A percentile compares a stretch with the other conserved stretches of the same genome.
phyloP scores from a whole-genome alignment of 306 rosid genomes.

The Castanospermum australe region DNA sequence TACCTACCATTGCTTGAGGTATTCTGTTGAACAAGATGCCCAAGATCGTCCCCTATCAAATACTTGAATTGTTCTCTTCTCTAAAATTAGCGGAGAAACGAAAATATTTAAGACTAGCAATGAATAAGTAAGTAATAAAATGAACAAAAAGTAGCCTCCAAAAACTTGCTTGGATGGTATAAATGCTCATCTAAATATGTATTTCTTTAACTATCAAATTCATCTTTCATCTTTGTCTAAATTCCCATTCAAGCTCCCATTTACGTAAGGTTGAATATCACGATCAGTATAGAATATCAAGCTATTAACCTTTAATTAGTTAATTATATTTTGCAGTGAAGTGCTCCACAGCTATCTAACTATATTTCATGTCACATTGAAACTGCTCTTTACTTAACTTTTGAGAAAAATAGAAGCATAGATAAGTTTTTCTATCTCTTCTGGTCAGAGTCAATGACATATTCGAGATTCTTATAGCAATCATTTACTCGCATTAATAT shows the following conservation, averaged over 20 bases:
- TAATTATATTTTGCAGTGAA: neutral
- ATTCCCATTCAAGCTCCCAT: neutral
- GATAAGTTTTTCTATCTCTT: neutral
- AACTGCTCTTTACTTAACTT: neutral
- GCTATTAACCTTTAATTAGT: neutral
- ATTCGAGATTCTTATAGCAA: neutral
- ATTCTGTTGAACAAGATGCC: neutral
- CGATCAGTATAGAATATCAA: neutral
- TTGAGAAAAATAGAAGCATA: too few species aligned
- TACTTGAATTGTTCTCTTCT: neutral
- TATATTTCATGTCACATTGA: neutral
- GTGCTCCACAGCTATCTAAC: neutral
- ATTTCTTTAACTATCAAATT: conserved; percentile 3
- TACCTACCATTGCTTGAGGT: neutral
- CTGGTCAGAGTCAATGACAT: neutral
- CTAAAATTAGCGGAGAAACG: neutral
- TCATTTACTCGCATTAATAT: too few species aligned
- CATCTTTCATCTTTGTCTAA: neutral
- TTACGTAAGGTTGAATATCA: neutral
- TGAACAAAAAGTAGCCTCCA: too few species aligned
- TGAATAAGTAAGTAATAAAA: too few species aligned
- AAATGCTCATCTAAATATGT: too few species aligned
- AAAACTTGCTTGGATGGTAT: too few species aligned
- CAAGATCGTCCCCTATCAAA: neutral
- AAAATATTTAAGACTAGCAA: too few species aligned